A percentile compares a stretch with the other conserved stretches of the same genome.
Conservation (phyloP, 2,329 filamentous ascomycete species). For the Bimuria novae-zelandiae region DNA sequence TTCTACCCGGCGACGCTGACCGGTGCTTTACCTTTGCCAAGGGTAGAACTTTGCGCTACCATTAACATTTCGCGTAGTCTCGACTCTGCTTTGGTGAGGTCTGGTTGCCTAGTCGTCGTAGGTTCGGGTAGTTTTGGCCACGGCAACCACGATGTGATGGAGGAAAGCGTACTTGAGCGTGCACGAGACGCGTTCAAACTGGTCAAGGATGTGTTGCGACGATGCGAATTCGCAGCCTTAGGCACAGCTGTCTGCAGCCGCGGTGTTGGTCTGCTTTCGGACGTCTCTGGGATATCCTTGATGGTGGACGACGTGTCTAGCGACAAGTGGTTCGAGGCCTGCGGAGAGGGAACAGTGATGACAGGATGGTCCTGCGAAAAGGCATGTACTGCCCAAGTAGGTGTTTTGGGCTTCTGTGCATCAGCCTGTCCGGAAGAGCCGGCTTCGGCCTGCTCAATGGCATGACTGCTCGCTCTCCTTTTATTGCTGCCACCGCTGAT, state of each 20-base stretch:
- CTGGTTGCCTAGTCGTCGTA: slow-evolving; percentile 21
- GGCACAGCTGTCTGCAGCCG: slow-evolving; percentile 19
- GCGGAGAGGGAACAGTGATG: slow-evolving; percentile 38
- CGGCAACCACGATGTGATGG: slow-evolving; percentile 42
- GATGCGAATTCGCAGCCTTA: slow-evolving; percentile 18
- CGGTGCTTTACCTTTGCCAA: slow-evolving; percentile 34
- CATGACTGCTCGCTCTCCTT: slow-evolving; percentile 29
- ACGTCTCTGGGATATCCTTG: slow-evolving; percentile 24
- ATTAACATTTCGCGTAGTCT: slow-evolving; percentile 40
- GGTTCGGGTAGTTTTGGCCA: slow-evolving; percentile 35
- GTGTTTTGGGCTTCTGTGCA: slow-evolving; percentile 20
- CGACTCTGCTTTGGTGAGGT: slow-evolving; percentile 37
- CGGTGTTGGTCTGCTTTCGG: slow-evolving; percentile 9
- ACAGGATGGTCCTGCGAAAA: slow-evolving; percentile 33
- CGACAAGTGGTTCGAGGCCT: slow-evolving; percentile 43
- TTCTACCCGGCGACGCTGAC: slow-evolving; percentile 18
- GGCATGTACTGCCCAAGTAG: slow-evolving; percentile 36
- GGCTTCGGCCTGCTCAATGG: slow-evolving; percentile 24
- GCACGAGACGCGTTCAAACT: slow-evolving; percentile 26
- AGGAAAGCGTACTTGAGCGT: slow-evolving; percentile 37
- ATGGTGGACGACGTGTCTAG: slow-evolving; percentile 36
- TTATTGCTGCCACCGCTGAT: slow-evolving; percentile 43
- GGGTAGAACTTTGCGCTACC: slow-evolving; percentile 21
- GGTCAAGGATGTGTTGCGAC: slow-evolving; percentile 26
- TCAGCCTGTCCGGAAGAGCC: slow-evolving; percentile 16